A percentile compares a stretch with the other conserved stretches of the same genome.
Evolutionary conservation across 108 stramenopile genomes (phyloP).

Genomic region (Cyclotella kingstonii): DNA sequence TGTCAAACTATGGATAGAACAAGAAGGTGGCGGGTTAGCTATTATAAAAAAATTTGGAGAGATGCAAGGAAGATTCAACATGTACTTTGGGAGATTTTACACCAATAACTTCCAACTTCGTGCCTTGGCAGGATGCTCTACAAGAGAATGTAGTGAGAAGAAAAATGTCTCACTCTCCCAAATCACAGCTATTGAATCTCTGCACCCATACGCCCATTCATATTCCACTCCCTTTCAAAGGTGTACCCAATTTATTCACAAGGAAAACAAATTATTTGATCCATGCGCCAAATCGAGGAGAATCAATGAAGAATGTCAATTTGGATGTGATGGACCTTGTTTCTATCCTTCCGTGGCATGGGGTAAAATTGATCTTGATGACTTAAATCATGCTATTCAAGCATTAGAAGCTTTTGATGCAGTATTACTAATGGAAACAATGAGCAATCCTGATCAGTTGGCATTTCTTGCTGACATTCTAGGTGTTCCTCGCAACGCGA

Average conservation of each 20-base stretch:
- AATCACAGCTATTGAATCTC: not conserved
- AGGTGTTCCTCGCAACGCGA: conserved; percentile 28
- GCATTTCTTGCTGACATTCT: conserved; percentile 30
- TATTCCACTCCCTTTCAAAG: conserved; percentile 2
- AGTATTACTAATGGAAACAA: conserved; percentile 24
- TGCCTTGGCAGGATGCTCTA: conserved; percentile 30
- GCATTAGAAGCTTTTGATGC: conserved; percentile 25
- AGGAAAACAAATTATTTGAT: conserved; percentile 1
- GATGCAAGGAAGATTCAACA: conserved; percentile 4
- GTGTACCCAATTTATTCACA: conserved; percentile 22
- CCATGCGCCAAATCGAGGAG: not conserved
- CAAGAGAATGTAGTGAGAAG: conserved; percentile 4
- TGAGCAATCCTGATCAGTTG: conserved; percentile 13
- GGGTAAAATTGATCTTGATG: conserved; percentile 8
- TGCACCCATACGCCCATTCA: conserved; percentile 10
- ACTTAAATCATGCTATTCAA: conserved; percentile 9
- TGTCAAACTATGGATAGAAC: conserved; percentile 15
- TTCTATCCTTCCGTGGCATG: conserved; percentile 26
- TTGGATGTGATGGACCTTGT: conserved; percentile 34
- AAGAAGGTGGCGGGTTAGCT: not conserved
- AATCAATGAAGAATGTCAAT: conserved; percentile 1
- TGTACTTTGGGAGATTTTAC: conserved; percentile 20
- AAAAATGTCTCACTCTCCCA: not conserved
- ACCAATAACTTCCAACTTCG: conserved; percentile 31
- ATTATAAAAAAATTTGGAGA: not conserved